Evolutionary conservation across 208 protist species (phyloP), one percentile per base, ranked within the genome.

Genomic region (Leishmania mexicana): DNA sequence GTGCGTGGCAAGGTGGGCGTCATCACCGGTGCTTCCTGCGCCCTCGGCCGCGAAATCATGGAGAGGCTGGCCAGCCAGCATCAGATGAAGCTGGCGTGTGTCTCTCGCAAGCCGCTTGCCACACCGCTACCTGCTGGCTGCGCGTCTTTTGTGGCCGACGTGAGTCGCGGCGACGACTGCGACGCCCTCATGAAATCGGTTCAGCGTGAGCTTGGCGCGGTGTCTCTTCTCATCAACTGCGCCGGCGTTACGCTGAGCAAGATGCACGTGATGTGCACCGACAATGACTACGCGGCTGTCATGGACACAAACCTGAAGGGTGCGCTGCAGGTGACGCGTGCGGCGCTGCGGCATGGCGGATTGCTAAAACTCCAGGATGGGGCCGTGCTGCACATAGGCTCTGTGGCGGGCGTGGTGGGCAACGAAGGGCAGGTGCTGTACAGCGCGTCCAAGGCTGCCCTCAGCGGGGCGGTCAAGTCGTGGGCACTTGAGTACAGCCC

Each of bases 371-470:
- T 68, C 28, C 85, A 89, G 13, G 89, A 90, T 45, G 92, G 87
- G 24, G 84, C 88, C 45, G 92, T 97, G 62, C 81, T 96, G 67
- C 92, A 93, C 76, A 90, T 98, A 57, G 95, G 96, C 54, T 96
- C 91, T 62, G 88, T 97, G 35, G 92, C 93, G 13, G 93, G 92
- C 54, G 51, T 81, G 40, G 81, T 87, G 54, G 95, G 95, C 13
- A 98, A 98, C 86, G 85, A 88, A 60, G 97, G 97, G 24, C 96
- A 98, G 86, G 90, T 96, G 53, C 76, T 97, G 40, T 99, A 99
- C 87, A 77, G 89, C 28, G 95, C 97, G 49, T 93, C 96, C 19
- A 99, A 99, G 80, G 94, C 96, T 0, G 97, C 94, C 38, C 86
- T 99, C 31, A 82, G 85, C 13, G 95, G 94, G 5, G 93, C 96